A percentile compares a stretch with the other conserved stretches of the same genome.
Evolutionary conservation across 129 eudicot species (phyloP).

Genomic region (Lactuca saligna): DNA sequence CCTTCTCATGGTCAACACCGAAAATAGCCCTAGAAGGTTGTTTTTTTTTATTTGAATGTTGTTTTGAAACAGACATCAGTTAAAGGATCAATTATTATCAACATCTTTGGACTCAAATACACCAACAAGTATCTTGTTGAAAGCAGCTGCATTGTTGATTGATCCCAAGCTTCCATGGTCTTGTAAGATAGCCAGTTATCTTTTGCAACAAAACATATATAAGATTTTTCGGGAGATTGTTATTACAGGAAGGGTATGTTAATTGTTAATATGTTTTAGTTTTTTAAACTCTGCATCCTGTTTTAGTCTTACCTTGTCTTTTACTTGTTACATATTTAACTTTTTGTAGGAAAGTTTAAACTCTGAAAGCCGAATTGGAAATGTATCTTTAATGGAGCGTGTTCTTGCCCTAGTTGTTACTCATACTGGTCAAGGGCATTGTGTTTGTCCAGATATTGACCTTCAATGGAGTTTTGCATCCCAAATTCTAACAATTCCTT

Average conservation of each 20-base stretch:
- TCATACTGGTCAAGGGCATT: slow-evolving; percentile 68
- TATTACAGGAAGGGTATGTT: slow-evolving; percentile 59
- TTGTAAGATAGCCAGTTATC: slow-evolving; percentile 61
- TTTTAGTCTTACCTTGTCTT: slow-evolving; percentile 9
- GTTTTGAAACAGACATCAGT: slow-evolving; percentile 44
- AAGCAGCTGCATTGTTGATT: slow-evolving; percentile 54
- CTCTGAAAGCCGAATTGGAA: slow-evolving; percentile 36
- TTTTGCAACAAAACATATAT: slow-evolving; percentile 55
- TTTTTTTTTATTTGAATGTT: neutral
- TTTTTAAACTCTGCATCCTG: slow-evolving; percentile 4
- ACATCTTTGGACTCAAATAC: slow-evolving; percentile 42
- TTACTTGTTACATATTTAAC: slow-evolving; percentile 8
- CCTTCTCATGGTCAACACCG: no score
- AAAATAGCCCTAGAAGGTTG: no score
- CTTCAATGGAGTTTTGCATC: slow-evolving; percentile 62
- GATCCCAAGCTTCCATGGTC: slow-evolving; percentile 88
- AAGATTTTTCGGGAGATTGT: slow-evolving; percentile 61
- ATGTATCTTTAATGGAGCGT: slow-evolving; percentile 58
- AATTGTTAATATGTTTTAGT: no score
- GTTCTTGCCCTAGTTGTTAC: slow-evolving; percentile 53
- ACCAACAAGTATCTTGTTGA: slow-evolving; percentile 55
- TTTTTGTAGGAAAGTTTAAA: slow-evolving; percentile 45
- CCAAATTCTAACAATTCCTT: slow-evolving; percentile 78
- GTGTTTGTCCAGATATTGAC: slow-evolving; percentile 62
- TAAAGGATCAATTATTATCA: slow-evolving; percentile 53